These are phyloP conservation scores for Fraxinus paxiana DNA, from an alignment of 305 asterid genomes.

Conservation along the genomic window DNA sequence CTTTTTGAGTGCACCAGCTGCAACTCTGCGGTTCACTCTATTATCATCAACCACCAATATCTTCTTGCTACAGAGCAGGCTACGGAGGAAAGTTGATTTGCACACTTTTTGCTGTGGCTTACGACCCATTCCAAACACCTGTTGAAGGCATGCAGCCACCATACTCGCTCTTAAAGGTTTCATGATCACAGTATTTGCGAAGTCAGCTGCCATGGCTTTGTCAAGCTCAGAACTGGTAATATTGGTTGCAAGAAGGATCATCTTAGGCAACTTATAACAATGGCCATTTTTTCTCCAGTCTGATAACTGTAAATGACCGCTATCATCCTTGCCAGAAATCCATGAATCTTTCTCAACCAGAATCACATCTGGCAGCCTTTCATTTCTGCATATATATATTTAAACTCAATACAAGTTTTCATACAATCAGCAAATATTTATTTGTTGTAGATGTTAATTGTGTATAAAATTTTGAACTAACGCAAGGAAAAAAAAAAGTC, in stretches of 20 bases:
- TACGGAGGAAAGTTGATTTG: slow-evolving; percentile 38
- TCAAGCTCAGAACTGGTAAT: slow-evolving; percentile 51
- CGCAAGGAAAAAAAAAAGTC: background rate
- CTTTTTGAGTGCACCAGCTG: slow-evolving; percentile 84
- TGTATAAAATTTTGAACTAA: background rate
- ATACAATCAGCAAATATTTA: background rate
- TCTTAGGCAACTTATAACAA: slow-evolving; percentile 44
- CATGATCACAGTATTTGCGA: slow-evolving; percentile 68
- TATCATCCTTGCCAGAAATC: slow-evolving; percentile 56
- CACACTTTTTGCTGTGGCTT: slow-evolving; percentile 35
- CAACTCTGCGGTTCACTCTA: slow-evolving; percentile 76
- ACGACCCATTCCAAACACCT: slow-evolving; percentile 52
- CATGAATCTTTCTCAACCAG: slow-evolving; percentile 78
- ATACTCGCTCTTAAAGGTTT: slow-evolving; percentile 83
- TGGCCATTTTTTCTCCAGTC: slow-evolving; percentile 53
- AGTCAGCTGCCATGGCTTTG: slow-evolving; percentile 68
- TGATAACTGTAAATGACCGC: slow-evolving; percentile 23
- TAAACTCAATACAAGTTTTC: background rate
- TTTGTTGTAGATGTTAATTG: background rate
- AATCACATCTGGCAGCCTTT: slow-evolving; percentile 57
- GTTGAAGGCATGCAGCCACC: slow-evolving; percentile 84
- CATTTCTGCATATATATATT: slow-evolving; percentile 35
- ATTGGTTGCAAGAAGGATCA: slow-evolving; percentile 78
- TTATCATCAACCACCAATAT: slow-evolving; percentile 91
- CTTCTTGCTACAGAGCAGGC: slow-evolving; percentile 70